A percentile compares a stretch with the other conserved stretches of the same genome.
phyloP scores from a whole-genome alignment of 1,284 basidiomycete species.

The Fomes fomentarius region DNA sequence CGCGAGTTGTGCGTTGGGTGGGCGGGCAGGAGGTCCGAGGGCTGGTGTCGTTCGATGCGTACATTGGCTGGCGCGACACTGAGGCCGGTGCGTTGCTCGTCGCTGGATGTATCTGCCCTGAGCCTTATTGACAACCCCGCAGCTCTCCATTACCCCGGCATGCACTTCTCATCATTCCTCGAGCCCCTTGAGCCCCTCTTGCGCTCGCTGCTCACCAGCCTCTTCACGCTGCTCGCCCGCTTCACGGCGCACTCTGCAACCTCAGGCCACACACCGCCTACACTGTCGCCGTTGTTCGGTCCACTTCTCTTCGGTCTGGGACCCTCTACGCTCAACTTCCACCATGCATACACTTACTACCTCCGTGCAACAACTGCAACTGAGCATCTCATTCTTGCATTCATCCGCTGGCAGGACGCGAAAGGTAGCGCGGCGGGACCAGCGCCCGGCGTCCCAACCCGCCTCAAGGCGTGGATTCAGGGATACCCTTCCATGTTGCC shows the following conservation, averaged over 20 bases:
- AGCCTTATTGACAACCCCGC: conserved; percentile 5
- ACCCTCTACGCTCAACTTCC: conserved; percentile 64
- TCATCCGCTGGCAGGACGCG: conserved; percentile 76
- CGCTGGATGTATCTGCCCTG: conserved; percentile 18
- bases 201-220: conserved; percentile 61
- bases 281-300: conserved; percentile 87
- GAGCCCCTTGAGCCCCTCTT: conserved; percentile 55
- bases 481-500: conserved; percentile 78
- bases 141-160: conserved; percentile 71
- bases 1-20: conserved; percentile 68
- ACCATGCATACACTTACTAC: conserved; percentile 79
- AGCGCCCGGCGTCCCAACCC: conserved; percentile 69
- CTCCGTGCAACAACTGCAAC: conserved; percentile 82
- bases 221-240: conserved; percentile 77
- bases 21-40: conserved; percentile 71
- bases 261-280: conserved; percentile 84
- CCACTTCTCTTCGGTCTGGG: conserved; percentile 83
- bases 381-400: conserved; percentile 86
- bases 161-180: conserved; percentile 68
- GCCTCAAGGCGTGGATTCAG: conserved; percentile 85
- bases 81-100: conserved; percentile 62
- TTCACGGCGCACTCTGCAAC: conserved; percentile 79
- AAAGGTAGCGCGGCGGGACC: conserved; percentile 38
- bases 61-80: conserved; percentile 74
- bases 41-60: conserved; percentile 78